Conservation (phyloP, 495 filamentous ascomycete species). For the Neurospora tetraspora region DNA sequence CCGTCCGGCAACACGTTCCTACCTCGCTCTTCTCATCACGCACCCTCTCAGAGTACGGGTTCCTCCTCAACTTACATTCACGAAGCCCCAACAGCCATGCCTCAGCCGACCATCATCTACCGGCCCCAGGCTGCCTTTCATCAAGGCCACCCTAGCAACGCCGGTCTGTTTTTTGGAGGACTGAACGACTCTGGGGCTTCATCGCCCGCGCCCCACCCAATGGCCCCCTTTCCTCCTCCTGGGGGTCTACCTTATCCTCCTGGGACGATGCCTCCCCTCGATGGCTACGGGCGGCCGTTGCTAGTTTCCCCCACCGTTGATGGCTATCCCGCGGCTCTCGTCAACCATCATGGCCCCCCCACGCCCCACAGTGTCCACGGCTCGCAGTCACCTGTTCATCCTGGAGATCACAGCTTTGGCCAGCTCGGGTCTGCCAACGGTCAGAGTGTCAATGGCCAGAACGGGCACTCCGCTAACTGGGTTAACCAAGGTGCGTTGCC, state of each 20-base stretch:
- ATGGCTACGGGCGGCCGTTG: conserved; percentile 25
- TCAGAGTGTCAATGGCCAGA: conserved; percentile 6
- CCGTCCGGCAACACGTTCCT: background rate
- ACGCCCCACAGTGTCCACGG: conserved; percentile 46
- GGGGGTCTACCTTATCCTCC: conserved; percentile 21
- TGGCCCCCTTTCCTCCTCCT: conserved; percentile 26
- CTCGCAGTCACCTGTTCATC: conserved; percentile 37
- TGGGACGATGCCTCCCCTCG: conserved; percentile 23
- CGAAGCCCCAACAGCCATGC: conserved; percentile 1
- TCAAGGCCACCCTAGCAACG: conserved; percentile 32
- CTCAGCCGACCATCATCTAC: conserved; percentile 7
- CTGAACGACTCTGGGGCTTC: conserved; percentile 38
- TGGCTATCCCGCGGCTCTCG: conserved; percentile 22
- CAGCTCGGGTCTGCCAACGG: conserved; percentile 16
- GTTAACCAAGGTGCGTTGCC: conserved; percentile 1
- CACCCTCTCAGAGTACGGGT: background rate
- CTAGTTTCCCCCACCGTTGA: conserved; percentile 25
- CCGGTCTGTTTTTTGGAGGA: conserved; percentile 34
- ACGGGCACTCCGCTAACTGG: background rate
- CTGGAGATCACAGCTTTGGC: conserved; percentile 22
- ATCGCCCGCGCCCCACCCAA: conserved; percentile 34
- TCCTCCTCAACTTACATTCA: background rate
- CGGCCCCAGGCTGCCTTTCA: conserved; percentile 13
- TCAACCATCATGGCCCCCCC: conserved; percentile 34
- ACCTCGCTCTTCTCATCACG: background rate